These are phyloP conservation scores for Glonium stellatum DNA, from an alignment of 495 filamentous ascomycete species.

Conservation along the genomic window DNA sequence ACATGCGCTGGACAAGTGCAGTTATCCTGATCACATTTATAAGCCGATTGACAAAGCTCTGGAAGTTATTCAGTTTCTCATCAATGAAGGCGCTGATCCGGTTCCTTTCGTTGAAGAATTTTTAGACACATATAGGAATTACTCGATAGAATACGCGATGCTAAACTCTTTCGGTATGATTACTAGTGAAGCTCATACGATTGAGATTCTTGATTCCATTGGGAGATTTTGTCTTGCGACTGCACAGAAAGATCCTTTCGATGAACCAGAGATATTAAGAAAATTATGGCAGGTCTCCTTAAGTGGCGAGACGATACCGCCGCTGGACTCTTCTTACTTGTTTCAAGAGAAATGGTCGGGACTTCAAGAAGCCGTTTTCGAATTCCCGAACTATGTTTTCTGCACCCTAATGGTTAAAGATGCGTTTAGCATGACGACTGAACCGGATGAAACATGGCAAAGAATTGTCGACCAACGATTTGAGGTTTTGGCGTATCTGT, in stretches of 20 bases:
- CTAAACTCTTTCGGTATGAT: too few species aligned
- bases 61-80: conserved; percentile 2
- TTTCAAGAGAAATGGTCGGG: conserved; percentile 8
- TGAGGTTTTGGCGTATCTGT: conserved; percentile 9
- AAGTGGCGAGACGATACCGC: conserved; percentile 1
- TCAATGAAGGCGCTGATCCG: conserved; percentile 3
- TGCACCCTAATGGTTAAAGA: neutral
- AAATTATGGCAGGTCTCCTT: conserved; percentile 5
- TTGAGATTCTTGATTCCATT: conserved; percentile 1
- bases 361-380: conserved; percentile 6
- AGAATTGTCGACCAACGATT: conserved; percentile 3
- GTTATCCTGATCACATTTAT: neutral
- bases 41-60: neutral
- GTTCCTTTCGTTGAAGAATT: neutral
- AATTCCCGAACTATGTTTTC: conserved; percentile 7
- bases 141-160: too few species aligned
- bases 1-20: too few species aligned
- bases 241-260: conserved; percentile 4
- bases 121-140: neutral
- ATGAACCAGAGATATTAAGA: neutral
- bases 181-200: neutral
- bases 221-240: conserved; percentile 3
- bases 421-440: neutral
- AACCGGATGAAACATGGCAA: conserved; percentile 2
- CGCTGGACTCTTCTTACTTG: conserved; percentile 9